A percentile compares a stretch with the other conserved stretches of the same genome.
Conservation (phyloP, 176 grass and related monocot genomes). For the Oryza punctata region DNA sequence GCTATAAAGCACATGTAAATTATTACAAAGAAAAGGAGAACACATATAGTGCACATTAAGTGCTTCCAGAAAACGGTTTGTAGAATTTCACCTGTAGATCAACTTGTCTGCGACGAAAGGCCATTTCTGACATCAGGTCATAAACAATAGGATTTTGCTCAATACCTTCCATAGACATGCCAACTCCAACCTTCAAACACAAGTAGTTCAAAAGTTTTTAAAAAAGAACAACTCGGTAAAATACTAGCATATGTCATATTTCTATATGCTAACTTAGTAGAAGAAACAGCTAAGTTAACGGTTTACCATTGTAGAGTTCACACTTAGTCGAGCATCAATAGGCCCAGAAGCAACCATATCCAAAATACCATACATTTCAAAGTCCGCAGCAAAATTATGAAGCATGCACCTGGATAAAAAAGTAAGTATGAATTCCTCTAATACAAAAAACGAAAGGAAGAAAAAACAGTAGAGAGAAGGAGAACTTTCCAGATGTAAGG, state of each 20-base stretch:
- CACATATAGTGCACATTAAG: background rate
- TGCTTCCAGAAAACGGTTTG: background rate
- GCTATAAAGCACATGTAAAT: background rate
- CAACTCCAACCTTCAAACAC: slow-evolving; percentile 74
- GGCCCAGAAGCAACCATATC: slow-evolving; percentile 73
- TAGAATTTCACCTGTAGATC: slow-evolving; percentile 67
- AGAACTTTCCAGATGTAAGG: slow-evolving; percentile 91
- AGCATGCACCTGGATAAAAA: slow-evolving; percentile 83
- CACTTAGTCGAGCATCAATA: slow-evolving; percentile 79
- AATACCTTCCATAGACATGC: slow-evolving; percentile 99
- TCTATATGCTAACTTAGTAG: slow-evolving; percentile 15
- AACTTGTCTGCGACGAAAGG: slow-evolving; percentile 68
- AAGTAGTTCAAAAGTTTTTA: background rate
- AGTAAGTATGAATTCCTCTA: slow-evolving; percentile 11
- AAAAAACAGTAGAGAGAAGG: slow-evolving; percentile 14
- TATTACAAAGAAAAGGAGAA: background rate
- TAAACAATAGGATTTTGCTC: slow-evolving; percentile 98
- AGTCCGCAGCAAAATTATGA: slow-evolving; percentile 90
- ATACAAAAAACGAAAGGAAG: background rate
- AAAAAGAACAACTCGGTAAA: no score
- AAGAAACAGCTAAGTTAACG: slow-evolving; percentile 21
- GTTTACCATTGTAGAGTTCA: slow-evolving; percentile 85
- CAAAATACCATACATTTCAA: slow-evolving; percentile 89
- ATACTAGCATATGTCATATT: background rate
- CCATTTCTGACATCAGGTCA: slow-evolving; percentile 99